Base-by-base conservation (phyloP, 2,329 filamentous ascomycete genomes). In the Pseudogymnoascus sp. region DNA sequence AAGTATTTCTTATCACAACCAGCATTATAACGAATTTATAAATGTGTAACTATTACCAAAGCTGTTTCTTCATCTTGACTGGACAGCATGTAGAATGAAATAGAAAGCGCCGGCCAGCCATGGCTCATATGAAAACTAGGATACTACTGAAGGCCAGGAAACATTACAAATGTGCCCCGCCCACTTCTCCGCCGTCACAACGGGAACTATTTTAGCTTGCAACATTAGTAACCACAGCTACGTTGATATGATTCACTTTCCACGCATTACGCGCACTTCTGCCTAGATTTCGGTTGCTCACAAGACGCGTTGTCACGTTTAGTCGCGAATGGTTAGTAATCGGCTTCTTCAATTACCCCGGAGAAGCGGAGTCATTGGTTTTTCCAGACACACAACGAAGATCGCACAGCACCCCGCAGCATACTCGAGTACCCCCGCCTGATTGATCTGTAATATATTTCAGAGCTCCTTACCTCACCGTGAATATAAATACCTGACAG, bases 21-120 rank as follows among this genome's bases (percentile, higher is more conserved):
- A n/a, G 47, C 47, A 54, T 54, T 17, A 54, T 54, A 17, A 54
- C 26, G 47, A 54, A 33, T 10, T 33, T 33, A 54, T 29, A 54
- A 33, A 54, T 54, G 47, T 54, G 47, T 54, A 54, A 33, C 11
- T 54, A 54, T 54, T 54, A 54, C 47, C 26, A 17, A 13, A 33
- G 47, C 9, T 54, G 33, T 54, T 33, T 10, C 26, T 17, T 54
- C 26, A n/a, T 17, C 5, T 33, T 33, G n/a, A 33, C 47, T 54
- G 17, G 47, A 54, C 29, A 54, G 9, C 41, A 54, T 33, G 47
- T 33, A 8, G 17, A 13, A 33, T 33, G 26, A 21, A 33, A 21
- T n/a, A 54, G 9, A 10, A 13, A 11, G 29, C 15, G 29, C 8
- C 21, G 15, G 17, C 21, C 13, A 44, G 21, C 5, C 5, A n/a